phyloP scores from a whole-genome alignment of 352 stramenopile species.

The Phytophthora syringae region DNA sequence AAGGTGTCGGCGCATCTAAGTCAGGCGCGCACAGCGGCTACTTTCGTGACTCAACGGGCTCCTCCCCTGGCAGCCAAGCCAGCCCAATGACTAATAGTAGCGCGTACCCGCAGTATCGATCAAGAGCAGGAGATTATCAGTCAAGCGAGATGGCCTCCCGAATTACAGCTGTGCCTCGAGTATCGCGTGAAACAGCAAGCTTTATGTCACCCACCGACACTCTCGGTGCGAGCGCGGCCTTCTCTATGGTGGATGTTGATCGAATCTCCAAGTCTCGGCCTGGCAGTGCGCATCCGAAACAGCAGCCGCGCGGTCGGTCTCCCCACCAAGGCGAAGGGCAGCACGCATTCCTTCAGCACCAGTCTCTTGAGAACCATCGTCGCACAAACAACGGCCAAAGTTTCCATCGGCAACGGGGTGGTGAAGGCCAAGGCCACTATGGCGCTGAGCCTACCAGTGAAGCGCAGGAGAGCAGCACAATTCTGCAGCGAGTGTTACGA shows the following conservation, averaged over 20 bases:
- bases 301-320: slow-evolving; percentile 24
- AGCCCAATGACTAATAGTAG: slow-evolving; percentile 25
- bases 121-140: slow-evolving; percentile 21
- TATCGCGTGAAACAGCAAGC: slow-evolving; percentile 33
- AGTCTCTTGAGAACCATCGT: slow-evolving; percentile 12
- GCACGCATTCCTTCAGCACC: slow-evolving; percentile 22
- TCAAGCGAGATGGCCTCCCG: slow-evolving; percentile 10
- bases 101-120: slow-evolving; percentile 33
- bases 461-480: slow-evolving; percentile 18
- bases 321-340: slow-evolving; percentile 23
- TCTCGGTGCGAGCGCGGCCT: slow-evolving; percentile 36
- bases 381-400: slow-evolving; percentile 29
- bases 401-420: slow-evolving; percentile 29
- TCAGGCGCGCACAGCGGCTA: slow-evolving; percentile 13
- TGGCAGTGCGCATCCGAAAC: slow-evolving; percentile 19
- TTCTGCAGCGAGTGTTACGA: neutral
- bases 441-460: slow-evolving; percentile 12
- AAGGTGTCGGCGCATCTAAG: neutral
- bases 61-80: slow-evolving; percentile 16
- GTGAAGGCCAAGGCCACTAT: slow-evolving; percentile 29
- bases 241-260: slow-evolving; percentile 76
- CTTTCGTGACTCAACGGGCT: slow-evolving; percentile 28
- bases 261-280: slow-evolving; percentile 40
- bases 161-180: slow-evolving; percentile 9
- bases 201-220: slow-evolving; percentile 32